Evolutionary conservation across 768 basidiomycete genomes (phyloP), one percentile per base, ranked within the genome.

Genomic region (Auricularia cornea): DNA sequence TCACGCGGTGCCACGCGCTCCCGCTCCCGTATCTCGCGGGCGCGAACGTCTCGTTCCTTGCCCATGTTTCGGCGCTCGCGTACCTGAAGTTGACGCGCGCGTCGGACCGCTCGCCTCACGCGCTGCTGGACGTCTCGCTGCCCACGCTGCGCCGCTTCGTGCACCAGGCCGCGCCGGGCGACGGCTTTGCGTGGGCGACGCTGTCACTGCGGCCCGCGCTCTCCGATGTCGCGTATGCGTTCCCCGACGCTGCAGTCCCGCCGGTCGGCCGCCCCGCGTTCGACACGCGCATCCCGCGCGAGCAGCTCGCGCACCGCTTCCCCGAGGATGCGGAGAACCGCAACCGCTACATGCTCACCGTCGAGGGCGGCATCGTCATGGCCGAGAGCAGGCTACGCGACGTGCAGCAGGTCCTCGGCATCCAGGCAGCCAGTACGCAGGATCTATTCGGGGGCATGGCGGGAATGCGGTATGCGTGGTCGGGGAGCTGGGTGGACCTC

Each of bases 341-440:
- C 6, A 28, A 14, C 3, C 2, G 18, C 6, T 31, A 28, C 28
- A 29, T 28, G 54, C 54, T 57, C 12, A 57, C 54, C 18, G 29
- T 57, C 54, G 54, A 57, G 26, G 54, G 54, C 14, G 90, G 90
- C 26, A 71, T 92, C 52, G 83, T 91, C 16, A 82, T 91, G 78
- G 86, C 83, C 66, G 89, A 91, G 72, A 81, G 81, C 23, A 81
- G 87, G 57, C 83, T 92, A 83, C 81, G 82, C 63, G 88, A 87
- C 48, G 86, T 92, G 61, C 89, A 89, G 54, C 54, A 30, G 12
- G 29, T 57, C 30, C 26, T 57, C 16, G 54, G 54, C 3, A 57
- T 57, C 10, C 2, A 20, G 12, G 28, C 54, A 3, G 11, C 10
- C 2, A 16, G 4, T 29, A 26, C 18, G 12, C 14, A 11, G 4